phyloP scores from a whole-genome alignment of 352 stramenopile genomes.

The Sclerospora graminicola region DNA sequence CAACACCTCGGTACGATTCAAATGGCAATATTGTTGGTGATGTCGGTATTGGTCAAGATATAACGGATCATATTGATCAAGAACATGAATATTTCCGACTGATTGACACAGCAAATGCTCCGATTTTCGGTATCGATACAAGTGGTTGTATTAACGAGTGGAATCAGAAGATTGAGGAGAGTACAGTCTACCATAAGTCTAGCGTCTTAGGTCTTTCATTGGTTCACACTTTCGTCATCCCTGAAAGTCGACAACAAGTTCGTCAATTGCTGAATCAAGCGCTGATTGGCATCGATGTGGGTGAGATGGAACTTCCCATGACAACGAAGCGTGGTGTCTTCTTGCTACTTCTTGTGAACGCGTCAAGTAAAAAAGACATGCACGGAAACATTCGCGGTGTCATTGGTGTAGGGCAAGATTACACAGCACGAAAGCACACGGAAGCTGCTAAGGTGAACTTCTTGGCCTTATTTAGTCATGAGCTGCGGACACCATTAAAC shows the following conservation, averaged over 20 bases:
- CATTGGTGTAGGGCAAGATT: slow-evolving; percentile 89
- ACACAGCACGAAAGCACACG: slow-evolving; percentile 85
- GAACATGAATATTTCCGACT: slow-evolving; percentile 76
- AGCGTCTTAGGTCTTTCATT: slow-evolving; percentile 58
- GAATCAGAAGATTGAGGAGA: slow-evolving; percentile 84
- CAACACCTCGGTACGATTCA: slow-evolving; percentile 25
- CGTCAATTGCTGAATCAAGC: slow-evolving; percentile 69
- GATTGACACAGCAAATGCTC: slow-evolving; percentile 66
- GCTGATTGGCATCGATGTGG: slow-evolving; percentile 76
- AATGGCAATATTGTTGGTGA: slow-evolving; percentile 62
- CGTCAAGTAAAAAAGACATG: slow-evolving; percentile 84
- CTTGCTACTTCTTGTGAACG: slow-evolving; percentile 69
- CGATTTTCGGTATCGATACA: slow-evolving; percentile 81
- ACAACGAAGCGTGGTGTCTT: slow-evolving; percentile 59
- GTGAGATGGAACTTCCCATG: slow-evolving; percentile 85
- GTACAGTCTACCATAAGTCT: slow-evolving; percentile 71
- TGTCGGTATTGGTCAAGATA: slow-evolving; percentile 55
- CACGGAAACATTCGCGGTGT: slow-evolving; percentile 89
- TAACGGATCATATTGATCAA: slow-evolving; percentile 62
- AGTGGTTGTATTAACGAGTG: slow-evolving; percentile 77
- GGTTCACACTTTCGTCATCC: slow-evolving; percentile 72
- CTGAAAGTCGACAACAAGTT: slow-evolving; percentile 56
- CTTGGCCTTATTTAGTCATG: slow-evolving; percentile 77
- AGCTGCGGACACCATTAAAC: slow-evolving; percentile 73
- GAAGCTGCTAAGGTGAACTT: slow-evolving; percentile 83